A percentile compares a stretch with the other conserved stretches of the same genome.
Conservation (phyloP, 148 eudicot genomes). For the Amaranthus hypochondriacus region DNA sequence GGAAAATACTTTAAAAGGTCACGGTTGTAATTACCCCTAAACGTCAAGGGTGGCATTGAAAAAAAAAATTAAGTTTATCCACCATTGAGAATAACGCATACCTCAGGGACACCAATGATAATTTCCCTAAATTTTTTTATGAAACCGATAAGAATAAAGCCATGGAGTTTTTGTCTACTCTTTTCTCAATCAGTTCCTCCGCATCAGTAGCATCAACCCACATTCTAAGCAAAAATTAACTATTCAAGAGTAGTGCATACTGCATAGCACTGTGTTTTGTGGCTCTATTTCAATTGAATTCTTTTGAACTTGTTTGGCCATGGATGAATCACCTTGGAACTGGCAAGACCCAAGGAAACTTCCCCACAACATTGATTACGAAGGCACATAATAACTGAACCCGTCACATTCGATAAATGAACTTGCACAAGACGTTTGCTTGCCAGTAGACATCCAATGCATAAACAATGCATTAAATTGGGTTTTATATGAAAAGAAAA, state of each 20-base stretch:
- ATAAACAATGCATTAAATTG: conserved; percentile 77
- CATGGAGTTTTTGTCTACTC: conserved; percentile 12
- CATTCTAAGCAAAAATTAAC: conserved; percentile 54
- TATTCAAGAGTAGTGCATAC: conserved; percentile 52
- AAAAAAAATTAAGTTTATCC: too few relatives aligned
- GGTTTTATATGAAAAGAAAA: conserved; percentile 45
- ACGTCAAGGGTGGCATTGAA: too few relatives aligned
- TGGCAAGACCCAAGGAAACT: conserved; percentile 52
- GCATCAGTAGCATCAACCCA: conserved; percentile 61
- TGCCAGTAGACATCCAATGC: conserved; percentile 68
- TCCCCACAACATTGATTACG: conserved; percentile 50
- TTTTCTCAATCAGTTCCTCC: conserved; percentile 45
- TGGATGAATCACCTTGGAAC: conserved; percentile 38
- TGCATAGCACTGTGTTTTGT: conserved; percentile 28
- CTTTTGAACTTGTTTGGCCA: conserved; percentile 58
- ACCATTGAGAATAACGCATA: too few relatives aligned
- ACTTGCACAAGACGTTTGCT: conserved; percentile 50
- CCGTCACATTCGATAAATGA: conserved; percentile 29
- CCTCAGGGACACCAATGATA: too few relatives aligned
- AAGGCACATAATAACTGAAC: conserved; percentile 22
- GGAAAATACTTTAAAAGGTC: too few relatives aligned
- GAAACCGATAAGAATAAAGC: conserved; percentile 50
- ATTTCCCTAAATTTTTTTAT: conserved; percentile 55
- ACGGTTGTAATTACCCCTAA: too few relatives aligned
- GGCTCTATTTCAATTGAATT: conserved; percentile 56